Evolutionary conservation across 176 grass and related monocot genomes (phyloP), one percentile per base, ranked within the genome.

Genomic region (Elaeis guineensis): DNA sequence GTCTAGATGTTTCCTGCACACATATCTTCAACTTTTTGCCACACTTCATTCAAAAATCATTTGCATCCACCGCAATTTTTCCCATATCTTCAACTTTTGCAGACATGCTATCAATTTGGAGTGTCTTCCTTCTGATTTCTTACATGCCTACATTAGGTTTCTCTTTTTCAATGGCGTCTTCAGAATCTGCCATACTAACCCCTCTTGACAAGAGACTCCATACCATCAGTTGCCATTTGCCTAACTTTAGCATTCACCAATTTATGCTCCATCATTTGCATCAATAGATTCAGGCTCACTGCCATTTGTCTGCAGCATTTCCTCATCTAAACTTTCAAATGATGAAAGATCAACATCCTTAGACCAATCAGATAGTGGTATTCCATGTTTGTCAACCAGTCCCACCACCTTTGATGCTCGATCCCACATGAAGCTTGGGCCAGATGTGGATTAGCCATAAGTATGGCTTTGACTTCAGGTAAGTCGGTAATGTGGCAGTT

Each of bases 81-180:
- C 87, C 86, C 86, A 96, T 96, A 69, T 96, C 91, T 71, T 90
- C 86, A 12, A 90, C 92, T 63, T 84, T 89, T 2, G 70, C 69
- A 17, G 77, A 74, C 83, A 90, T 90, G 18, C 52, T 82, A 50
- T 96, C 86, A 17, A 96, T 85, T 81, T 90, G 87, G 4, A 85
- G 12, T 0, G 86, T 87, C 66, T 90, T 96, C 66, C 68, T 91
- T 67, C 64, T 84, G 21, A 85, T 79, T 73, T 96, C 92, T 16
- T 96, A 80, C 71, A 96, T 19, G 25, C 87, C 92, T 69, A 88
- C 39, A 62, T 73, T 82, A 6, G 88, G 83, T 75, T 85, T 87
- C 30, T 90, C 86, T 21, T 88, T 96, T 72, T 90, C 83, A 18
- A 73, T 75, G 21, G 71, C 69, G 2, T 80, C 69, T 17, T 85